Percentiles rank a stretch among this genome's conserved stretches.
phyloP scores from a whole-genome alignment of 208 protist genomes.

The Acanthamoeba triangularis region DNA sequence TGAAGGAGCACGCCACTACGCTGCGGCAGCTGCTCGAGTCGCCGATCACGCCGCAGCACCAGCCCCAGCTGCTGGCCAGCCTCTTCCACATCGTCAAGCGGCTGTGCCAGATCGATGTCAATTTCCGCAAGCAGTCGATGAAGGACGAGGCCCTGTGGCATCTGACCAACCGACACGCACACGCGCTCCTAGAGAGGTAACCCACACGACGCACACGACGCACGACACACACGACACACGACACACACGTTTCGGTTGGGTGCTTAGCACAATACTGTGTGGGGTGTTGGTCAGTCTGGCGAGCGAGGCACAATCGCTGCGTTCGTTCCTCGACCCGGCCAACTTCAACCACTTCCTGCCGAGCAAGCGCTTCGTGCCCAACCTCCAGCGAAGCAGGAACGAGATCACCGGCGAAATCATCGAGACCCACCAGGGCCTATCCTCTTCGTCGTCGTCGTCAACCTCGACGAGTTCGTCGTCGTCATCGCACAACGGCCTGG shows the following conservation, averaged over 20 bases:
- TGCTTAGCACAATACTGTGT: not conserved
- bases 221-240: not conserved
- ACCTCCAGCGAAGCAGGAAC: constrained; percentile 20
- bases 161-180: not conserved
- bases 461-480: not conserved
- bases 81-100: constrained; percentile 37
- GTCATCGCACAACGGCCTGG: not conserved
- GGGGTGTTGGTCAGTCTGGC: not conserved
- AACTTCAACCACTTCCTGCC: constrained; percentile 35
- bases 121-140: constrained; percentile 26
- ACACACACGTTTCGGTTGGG: not conserved
- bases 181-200: not conserved
- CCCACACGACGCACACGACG: not conserved
- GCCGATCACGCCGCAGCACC: not conserved
- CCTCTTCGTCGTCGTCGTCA: not conserved
- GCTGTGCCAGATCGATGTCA: constrained; percentile 18
- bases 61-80: not conserved
- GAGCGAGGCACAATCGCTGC: not conserved
- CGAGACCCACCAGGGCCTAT: no score
- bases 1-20: not conserved
- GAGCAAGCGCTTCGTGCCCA: constrained; percentile 41
- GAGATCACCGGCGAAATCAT: not conserved
- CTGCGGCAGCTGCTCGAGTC: not conserved
- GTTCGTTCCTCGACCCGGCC: constrained; percentile 24
- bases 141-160: constrained; percentile 48